A percentile compares a stretch with the other conserved stretches of the same genome.
phyloP scores from a whole-genome alignment of 495 filamentous ascomycete species.

The Aspergillus diversus region DNA sequence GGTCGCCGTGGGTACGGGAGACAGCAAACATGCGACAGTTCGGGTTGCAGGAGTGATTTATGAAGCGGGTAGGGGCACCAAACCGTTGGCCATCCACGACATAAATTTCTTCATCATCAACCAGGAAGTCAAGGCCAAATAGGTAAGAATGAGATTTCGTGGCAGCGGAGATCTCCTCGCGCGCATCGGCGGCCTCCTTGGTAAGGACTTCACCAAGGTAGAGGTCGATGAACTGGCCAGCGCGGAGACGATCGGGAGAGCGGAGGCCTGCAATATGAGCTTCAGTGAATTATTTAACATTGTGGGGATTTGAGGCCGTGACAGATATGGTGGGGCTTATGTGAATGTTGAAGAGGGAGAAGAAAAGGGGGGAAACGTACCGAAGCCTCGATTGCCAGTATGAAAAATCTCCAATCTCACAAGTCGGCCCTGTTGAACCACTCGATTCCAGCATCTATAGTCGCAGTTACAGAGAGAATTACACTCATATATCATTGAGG shows the following conservation, averaged over 20 bases:
- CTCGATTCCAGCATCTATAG: conserved; percentile 71
- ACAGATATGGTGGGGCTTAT: neutral
- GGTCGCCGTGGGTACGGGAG: conserved; percentile 74
- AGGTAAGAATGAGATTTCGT: conserved; percentile 63
- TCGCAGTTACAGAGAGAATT: conserved; percentile 71
- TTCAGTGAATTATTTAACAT: conserved; percentile 2
- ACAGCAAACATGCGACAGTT: conserved; percentile 85
- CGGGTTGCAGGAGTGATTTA: conserved; percentile 70
- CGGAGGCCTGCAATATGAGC: conserved; percentile 59
- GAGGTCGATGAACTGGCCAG: conserved; percentile 84
- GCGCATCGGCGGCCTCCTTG: conserved; percentile 63
- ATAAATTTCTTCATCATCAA: conserved; percentile 49
- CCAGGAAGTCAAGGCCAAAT: conserved; percentile 83
- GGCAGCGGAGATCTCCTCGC: conserved; percentile 56
- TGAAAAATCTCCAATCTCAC: conserved; percentile 82
- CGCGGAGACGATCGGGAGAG: conserved; percentile 65
- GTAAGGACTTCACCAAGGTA: conserved; percentile 92
- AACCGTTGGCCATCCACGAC: conserved; percentile 63
- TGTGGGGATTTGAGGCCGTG: too few relatives aligned
- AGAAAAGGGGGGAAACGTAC: conserved; percentile 44
- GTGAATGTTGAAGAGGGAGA: neutral
- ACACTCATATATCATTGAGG: conserved; percentile 77
- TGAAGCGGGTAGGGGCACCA: conserved; percentile 62
- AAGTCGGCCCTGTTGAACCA: conserved; percentile 77
- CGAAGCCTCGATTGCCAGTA: conserved; percentile 79